Percentiles rank a stretch among this genome's conserved stretches.
Conservation (phyloP, 495 filamentous ascomycete species). For the Neurospora sp. region DNA sequence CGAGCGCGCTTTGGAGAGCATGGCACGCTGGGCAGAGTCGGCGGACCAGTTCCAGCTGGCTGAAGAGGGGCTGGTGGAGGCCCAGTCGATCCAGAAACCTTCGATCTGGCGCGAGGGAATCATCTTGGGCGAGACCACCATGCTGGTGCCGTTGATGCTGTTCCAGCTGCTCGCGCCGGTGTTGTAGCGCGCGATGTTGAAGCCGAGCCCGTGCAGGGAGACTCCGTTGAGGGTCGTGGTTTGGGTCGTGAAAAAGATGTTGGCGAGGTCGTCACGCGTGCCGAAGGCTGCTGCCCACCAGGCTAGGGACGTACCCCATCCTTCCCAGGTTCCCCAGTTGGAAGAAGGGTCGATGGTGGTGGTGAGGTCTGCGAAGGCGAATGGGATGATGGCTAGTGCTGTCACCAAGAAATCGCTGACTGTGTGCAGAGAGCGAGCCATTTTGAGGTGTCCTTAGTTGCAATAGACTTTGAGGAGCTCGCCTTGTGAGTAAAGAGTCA, state of each 20-base stretch:
- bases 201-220: conserved; percentile 25
- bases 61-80: conserved; percentile 14
- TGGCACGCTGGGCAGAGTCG: conserved; percentile 22
- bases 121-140: conserved; percentile 27
- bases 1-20: conserved; percentile 24
- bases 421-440: not conserved
- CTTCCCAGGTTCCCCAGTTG: conserved; percentile 30
- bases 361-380: conserved; percentile 15
- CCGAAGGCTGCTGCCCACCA: conserved; percentile 33
- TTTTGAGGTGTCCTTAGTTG: not conserved
- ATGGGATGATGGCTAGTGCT: not conserved
- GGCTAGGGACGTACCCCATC: conserved; percentile 30
- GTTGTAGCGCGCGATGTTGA: conserved; percentile 32
- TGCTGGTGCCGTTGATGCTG: conserved; percentile 20
- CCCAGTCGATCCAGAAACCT: conserved; percentile 29
- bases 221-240: conserved; percentile 11
- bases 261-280: conserved; percentile 23
- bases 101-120: conserved; percentile 25
- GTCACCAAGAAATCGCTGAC: not conserved
- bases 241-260: conserved; percentile 25
- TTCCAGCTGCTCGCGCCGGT: conserved; percentile 27
- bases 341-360: conserved; percentile 22
- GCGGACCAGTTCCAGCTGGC: conserved; percentile 24
- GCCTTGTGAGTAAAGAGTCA: not conserved
- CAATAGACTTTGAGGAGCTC: not conserved